Evolutionary conservation across 192 early-diverging fungal species (phyloP).

Genomic region (Coemansia sp.): DNA sequence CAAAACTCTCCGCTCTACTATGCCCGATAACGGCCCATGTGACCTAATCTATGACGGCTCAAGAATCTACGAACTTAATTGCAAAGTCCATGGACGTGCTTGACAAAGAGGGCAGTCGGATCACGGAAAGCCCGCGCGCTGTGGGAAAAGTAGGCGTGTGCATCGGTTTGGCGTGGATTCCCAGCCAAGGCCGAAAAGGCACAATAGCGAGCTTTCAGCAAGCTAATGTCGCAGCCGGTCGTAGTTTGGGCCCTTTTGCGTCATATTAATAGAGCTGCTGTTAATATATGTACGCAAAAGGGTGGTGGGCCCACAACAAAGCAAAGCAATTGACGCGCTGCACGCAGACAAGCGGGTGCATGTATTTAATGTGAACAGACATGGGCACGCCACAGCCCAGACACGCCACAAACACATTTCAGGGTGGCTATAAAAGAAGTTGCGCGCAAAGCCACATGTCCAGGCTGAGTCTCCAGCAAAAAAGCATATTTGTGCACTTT

Average conservation of each 20-base stretch:
- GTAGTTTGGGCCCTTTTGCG: neutral
- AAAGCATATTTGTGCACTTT: neutral
- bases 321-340: neutral
- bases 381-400: neutral
- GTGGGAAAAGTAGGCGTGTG: neutral
- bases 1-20: neutral
- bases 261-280: neutral
- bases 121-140: neutral
- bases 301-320: neutral
- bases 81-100: neutral
- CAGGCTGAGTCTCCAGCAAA: too few relatives aligned
- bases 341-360: conserved; percentile 5
- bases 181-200: neutral
- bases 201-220: neutral
- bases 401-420: neutral
- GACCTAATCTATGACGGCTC: neutral
- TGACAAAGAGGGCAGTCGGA: neutral
- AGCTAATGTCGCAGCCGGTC: neutral
- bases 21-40: neutral
- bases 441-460: neutral
- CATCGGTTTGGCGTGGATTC: neutral
- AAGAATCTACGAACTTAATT: too few relatives aligned
- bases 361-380: neutral
- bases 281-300: neutral
- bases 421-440: neutral